Conservation (phyloP, 306 rosid species). For the Astragalus glycyphyllos region DNA sequence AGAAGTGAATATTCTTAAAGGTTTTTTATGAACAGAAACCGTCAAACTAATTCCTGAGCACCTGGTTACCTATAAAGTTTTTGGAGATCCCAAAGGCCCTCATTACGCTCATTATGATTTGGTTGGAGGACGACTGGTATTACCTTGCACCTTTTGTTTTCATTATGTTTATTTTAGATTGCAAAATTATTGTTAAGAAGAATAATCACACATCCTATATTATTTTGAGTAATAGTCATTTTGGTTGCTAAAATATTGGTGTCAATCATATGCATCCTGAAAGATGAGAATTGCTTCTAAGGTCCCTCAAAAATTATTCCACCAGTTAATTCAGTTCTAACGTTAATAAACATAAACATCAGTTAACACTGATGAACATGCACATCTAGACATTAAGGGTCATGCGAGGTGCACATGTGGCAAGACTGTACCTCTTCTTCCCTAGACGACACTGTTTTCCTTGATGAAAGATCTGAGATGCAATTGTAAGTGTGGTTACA, state of each 20-base stretch:
- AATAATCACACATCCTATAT: neutral
- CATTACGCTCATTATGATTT: constrained; percentile 99
- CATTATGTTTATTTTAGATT: constrained; percentile 15
- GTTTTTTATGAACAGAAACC: constrained; percentile 62
- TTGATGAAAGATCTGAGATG: neutral
- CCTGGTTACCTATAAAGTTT: constrained; percentile 73
- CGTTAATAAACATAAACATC: neutral
- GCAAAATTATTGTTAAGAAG: neutral
- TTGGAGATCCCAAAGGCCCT: constrained; percentile 85
- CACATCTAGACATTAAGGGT: neutral
- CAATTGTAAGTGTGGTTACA: neutral
- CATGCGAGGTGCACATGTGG: neutral
- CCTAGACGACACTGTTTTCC: neutral
- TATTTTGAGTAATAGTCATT: constrained; percentile 8
- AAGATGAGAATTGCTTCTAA: neutral
- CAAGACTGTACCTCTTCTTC: neutral
- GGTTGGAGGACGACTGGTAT: constrained; percentile 96
- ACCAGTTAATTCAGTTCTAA: neutral
- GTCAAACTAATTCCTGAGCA: constrained; percentile 79
- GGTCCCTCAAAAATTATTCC: constrained; percentile 1
- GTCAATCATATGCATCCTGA: neutral
- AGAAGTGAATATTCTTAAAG: constrained; percentile 36
- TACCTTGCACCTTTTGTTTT: constrained; percentile 29
- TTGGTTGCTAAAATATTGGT: neutral
- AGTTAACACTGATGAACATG: neutral